Base-by-base conservation (phyloP, 306 rosid species). In the Delonix regia region DNA sequence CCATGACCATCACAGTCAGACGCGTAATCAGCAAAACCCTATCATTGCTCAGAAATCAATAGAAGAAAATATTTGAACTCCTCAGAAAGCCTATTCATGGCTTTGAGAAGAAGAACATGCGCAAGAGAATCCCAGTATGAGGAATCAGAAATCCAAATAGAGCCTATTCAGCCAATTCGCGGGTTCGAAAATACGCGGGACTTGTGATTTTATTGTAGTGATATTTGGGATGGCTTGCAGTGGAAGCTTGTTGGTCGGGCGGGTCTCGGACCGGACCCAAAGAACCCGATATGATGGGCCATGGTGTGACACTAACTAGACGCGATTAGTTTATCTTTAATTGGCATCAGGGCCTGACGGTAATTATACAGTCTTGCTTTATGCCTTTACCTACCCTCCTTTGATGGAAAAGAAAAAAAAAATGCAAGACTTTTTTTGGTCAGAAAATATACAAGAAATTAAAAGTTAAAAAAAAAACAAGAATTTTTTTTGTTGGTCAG, bases 1-100 rank as follows among this genome's bases (percentile, higher is more conserved):
- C 81, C 99, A 89, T 91, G 47, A 66, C 19, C 71, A 41, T 39
- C 25, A 12, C 33, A 21, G 71, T 38, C 11, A 39, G 33, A 66
- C 38, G 7, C 19, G 52, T 21, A 66, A 66, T 66, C 52, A 49
- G 42, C 12, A 22, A 67, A 56, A 63, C 34, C 80, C 78, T 60
- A 66, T 24, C 5, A 66, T 21, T 21, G 71, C 48, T 38, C 61
- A n/a, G 4, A n/a, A 33, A 28, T 48, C 27, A 28, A n/a, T 18
- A 42, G 22, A 14, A 52, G 24, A 4, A 70, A 70, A 55, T 21
- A 8, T 3, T 10, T 11, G 60, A 53, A 55, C 19, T 7, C 18
- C 33, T 28, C 45, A 28, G 21, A 47, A 33, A 48, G 6, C 44
- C n/a, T 36, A 71, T 71, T 19, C 61, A 49, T 71, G 16, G 61